Conservation (phyloP, 306 rosid genomes). For the Cucurbita ficifolia region DNA sequence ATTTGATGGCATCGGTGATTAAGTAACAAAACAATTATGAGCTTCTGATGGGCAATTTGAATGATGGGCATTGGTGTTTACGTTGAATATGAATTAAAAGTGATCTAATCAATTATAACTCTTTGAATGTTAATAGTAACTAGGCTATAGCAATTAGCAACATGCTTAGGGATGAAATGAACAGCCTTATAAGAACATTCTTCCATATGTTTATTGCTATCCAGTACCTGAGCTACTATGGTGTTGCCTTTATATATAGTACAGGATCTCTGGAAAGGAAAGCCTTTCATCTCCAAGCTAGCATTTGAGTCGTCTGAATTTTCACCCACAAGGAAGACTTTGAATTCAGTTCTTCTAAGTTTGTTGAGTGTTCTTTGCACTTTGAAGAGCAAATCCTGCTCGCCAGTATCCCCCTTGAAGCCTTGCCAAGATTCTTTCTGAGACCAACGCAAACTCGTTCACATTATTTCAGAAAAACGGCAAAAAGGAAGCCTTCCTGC, state of each 20-base stretch:
- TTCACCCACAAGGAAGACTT: slow-evolving; percentile 32
- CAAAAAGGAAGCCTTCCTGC: background rate
- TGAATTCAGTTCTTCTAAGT: slow-evolving; percentile 40
- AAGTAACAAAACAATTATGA: background rate
- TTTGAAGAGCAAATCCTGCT: slow-evolving; percentile 28
- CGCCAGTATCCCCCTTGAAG: slow-evolving; percentile 31
- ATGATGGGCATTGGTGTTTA: too few species aligned
- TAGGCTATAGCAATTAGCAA: background rate
- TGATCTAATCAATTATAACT: too few species aligned
- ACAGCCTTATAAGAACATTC: background rate
- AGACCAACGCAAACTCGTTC: slow-evolving; percentile 9
- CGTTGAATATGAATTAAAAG: too few species aligned
- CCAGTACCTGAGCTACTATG: slow-evolving; percentile 69
- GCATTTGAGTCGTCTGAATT: slow-evolving; percentile 15
- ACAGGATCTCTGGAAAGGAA: slow-evolving; percentile 56
- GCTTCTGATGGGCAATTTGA: too few species aligned
- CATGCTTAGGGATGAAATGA: background rate
- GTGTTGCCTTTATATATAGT: slow-evolving; percentile 32
- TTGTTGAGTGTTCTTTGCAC: slow-evolving; percentile 40
- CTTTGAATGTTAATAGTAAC: too few species aligned
- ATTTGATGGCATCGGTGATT: background rate
- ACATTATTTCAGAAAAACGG: background rate
- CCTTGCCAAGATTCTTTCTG: slow-evolving; percentile 71
- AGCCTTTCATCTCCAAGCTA: slow-evolving; percentile 49
- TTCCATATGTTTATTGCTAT: background rate